These are phyloP conservation scores for Nidularia sp. DNA, from an alignment of 768 basidiomycete genomes.

Conservation along the genomic window DNA sequence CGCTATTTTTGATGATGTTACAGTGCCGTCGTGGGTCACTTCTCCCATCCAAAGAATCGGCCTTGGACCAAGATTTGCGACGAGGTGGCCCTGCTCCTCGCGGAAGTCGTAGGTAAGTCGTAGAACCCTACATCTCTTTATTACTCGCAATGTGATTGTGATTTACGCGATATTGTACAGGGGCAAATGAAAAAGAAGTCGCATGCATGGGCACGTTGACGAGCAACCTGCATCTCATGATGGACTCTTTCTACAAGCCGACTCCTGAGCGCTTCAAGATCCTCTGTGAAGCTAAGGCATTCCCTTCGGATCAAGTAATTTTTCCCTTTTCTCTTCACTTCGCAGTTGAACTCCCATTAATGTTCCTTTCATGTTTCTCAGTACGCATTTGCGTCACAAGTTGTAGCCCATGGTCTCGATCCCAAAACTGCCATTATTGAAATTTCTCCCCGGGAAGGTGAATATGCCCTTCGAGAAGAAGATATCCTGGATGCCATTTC, in stretches of 20 bases:
- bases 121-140: slow-evolving; percentile 4
- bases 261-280: slow-evolving; percentile 85
- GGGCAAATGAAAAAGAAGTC: slow-evolving; percentile 85
- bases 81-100: slow-evolving; percentile 67
- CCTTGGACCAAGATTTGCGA: slow-evolving; percentile 82
- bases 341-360: slow-evolving; percentile 4
- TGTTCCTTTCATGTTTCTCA: slow-evolving; percentile 20
- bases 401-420: slow-evolving; percentile 70
- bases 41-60: slow-evolving; percentile 78
- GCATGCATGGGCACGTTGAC: slow-evolving; percentile 96
- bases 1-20: slow-evolving; percentile 9
- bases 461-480: slow-evolving; percentile 80
- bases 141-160: background rate
- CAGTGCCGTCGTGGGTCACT: slow-evolving; percentile 88
- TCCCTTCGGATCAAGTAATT: slow-evolving; percentile 93
- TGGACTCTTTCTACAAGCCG: slow-evolving; percentile 92
- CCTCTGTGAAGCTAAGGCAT: slow-evolving; percentile 89
- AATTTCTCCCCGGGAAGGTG: slow-evolving; percentile 75
- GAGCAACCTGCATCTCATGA: slow-evolving; percentile 92
- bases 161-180: slow-evolving; percentile 28
- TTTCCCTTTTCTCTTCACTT: slow-evolving; percentile 6
- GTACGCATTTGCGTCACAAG: slow-evolving; percentile 98
- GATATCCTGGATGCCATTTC: slow-evolving; percentile 81
- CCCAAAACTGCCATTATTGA: slow-evolving; percentile 73
- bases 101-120: slow-evolving; percentile 74